phyloP scores from a whole-genome alignment of 129 eudicot species.

The Saussurea involucrata region DNA sequence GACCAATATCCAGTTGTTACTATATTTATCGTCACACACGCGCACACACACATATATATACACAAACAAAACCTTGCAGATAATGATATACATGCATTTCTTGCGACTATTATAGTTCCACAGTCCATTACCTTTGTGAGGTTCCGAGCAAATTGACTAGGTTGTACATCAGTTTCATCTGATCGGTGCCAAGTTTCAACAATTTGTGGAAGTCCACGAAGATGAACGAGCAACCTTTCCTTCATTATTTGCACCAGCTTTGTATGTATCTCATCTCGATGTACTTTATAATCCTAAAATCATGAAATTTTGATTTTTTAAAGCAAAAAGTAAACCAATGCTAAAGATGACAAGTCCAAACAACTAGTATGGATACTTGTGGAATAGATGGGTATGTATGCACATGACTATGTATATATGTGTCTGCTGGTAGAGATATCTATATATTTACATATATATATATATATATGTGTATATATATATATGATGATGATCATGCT shows the following conservation, averaged over 20 bases:
- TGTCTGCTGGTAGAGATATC: neutral
- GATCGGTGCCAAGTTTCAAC: constrained; percentile 80
- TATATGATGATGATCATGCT: neutral
- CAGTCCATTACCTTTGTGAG: constrained; percentile 69
- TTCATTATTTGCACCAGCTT: constrained; percentile 97
- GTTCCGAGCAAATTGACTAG: constrained; percentile 87
- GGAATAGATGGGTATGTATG: neutral
- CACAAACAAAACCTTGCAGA: neutral
- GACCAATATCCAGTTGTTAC: neutral
- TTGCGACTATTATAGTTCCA: neutral
- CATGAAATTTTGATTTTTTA: neutral
- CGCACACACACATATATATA: neutral
- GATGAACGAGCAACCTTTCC: constrained; percentile 82
- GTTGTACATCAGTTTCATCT: constrained; percentile 69
- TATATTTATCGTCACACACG: neutral
- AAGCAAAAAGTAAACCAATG: constrained; percentile 1
- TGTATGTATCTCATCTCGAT: constrained; percentile 92
- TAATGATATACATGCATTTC: neutral
- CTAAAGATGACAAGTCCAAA: neutral
- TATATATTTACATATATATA: too few relatives aligned
- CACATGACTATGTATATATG: neutral
- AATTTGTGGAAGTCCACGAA: constrained; percentile 86
- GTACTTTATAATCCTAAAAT: constrained; percentile 76
- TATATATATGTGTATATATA: neutral
- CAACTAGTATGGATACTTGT: neutral